phyloP scores from a whole-genome alignment of 1,284 basidiomycete species.

The Bondarzewia mesenterica region DNA sequence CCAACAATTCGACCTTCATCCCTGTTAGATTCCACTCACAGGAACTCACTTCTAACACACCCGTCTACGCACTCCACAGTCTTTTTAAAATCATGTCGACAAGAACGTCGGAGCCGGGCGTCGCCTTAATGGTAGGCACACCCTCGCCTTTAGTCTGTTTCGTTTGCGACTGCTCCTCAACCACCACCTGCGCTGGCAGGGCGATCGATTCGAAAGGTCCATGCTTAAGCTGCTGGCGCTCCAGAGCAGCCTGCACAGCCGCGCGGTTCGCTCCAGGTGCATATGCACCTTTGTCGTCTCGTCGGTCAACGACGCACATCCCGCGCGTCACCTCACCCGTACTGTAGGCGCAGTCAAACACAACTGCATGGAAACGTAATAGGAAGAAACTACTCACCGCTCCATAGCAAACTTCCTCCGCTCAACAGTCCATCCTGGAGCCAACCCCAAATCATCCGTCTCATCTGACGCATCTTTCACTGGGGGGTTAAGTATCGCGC shows the following conservation, averaged over 20 bases:
- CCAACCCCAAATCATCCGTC: slow-evolving; percentile 22
- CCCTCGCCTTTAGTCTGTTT: slow-evolving; percentile 23
- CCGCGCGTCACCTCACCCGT: slow-evolving; percentile 56
- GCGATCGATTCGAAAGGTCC: slow-evolving; percentile 39
- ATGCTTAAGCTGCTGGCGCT: slow-evolving; percentile 27
- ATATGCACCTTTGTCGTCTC: slow-evolving; percentile 52
- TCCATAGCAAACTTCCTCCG: slow-evolving; percentile 59
- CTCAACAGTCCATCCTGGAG: slow-evolving; percentile 44
- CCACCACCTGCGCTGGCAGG: slow-evolving; percentile 44
- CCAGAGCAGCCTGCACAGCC: slow-evolving; percentile 46
- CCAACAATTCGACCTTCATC: too few species aligned
- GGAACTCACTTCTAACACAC: not conserved
- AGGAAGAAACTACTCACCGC: slow-evolving; percentile 33
- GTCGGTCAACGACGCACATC: slow-evolving; percentile 67
- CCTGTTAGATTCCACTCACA: not conserved
- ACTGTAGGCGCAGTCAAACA: slow-evolving; percentile 17
- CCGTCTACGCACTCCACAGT: slow-evolving; percentile 44
- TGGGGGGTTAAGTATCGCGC: slow-evolving; percentile 61
- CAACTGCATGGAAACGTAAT: not conserved
- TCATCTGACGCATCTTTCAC: slow-evolving; percentile 17
- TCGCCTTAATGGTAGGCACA: slow-evolving; percentile 44
- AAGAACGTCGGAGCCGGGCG: slow-evolving; percentile 47
- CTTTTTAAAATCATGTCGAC: slow-evolving; percentile 40
- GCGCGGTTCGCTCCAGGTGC: slow-evolving; percentile 56
- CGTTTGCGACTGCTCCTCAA: slow-evolving; percentile 25